These are phyloP conservation scores for Anethum foeniculum DNA, from an alignment of 140 eudicot genomes.

Conservation along the genomic window DNA sequence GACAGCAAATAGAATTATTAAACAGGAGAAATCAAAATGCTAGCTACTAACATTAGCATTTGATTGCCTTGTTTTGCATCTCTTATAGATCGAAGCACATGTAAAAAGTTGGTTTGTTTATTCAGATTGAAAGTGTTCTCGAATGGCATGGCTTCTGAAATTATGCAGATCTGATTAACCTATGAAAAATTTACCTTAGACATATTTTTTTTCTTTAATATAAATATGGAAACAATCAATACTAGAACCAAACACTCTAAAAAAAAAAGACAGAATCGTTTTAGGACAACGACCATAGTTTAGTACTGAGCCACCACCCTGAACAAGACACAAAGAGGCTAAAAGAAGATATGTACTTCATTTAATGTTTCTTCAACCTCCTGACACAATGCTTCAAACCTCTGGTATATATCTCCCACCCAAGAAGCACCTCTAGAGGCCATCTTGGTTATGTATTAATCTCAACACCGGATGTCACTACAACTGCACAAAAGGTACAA, in stretches of 20 bases:
- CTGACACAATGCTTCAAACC: constrained; percentile 78
- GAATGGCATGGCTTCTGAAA: too few species aligned
- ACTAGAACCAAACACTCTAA: background rate
- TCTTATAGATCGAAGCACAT: background rate
- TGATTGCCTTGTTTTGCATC: background rate
- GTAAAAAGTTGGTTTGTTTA: background rate
- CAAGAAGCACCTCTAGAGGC: constrained; percentile 61
- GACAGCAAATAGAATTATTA: too few species aligned
- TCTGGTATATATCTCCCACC: constrained; percentile 71
- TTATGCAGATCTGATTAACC: too few species aligned
- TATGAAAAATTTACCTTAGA: too few species aligned
- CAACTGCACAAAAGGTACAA: constrained; percentile 9
- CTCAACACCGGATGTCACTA: constrained; percentile 6
- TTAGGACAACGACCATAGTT: background rate
- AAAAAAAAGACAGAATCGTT: background rate
- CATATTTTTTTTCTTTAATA: background rate
- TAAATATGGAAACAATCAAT: background rate
- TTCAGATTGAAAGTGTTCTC: too few species aligned
- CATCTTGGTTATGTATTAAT: constrained; percentile 30
- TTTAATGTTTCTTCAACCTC: constrained; percentile 81
- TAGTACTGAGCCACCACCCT: background rate
- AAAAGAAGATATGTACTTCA: constrained; percentile 34
- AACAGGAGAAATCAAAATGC: background rate
- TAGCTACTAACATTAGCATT: background rate
- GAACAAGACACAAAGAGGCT: background rate